These are phyloP conservation scores for Melastoma candidum DNA, from an alignment of 441 rosid species.

Conservation along the genomic window DNA sequence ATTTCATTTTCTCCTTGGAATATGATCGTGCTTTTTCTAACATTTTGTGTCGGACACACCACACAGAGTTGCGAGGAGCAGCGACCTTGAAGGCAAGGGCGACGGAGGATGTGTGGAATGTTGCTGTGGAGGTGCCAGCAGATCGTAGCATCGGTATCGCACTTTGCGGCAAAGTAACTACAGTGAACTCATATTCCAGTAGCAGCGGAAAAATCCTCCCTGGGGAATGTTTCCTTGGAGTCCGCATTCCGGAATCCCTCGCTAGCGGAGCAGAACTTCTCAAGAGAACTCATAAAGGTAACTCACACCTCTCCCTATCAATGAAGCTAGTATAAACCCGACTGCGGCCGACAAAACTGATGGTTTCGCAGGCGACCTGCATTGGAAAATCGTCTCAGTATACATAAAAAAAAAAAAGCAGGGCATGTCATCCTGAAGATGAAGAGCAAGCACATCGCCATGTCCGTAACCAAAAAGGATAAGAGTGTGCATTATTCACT, in stretches of 20 bases:
- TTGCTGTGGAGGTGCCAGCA: slow-evolving; percentile 53
- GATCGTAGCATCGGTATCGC: slow-evolving; percentile 49
- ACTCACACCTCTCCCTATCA: too few relatives aligned
- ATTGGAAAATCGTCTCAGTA: too few relatives aligned
- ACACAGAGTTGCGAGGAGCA: slow-evolving; percentile 79
- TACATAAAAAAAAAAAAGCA: too few relatives aligned
- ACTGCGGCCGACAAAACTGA: too few relatives aligned
- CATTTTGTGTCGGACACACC: background rate
- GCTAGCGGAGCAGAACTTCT: slow-evolving; percentile 77
- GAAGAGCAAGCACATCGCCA: too few relatives aligned
- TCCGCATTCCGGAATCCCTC: slow-evolving; percentile 56
- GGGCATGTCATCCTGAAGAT: too few relatives aligned
- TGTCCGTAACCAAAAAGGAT: too few relatives aligned
- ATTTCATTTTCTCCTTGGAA: too few relatives aligned
- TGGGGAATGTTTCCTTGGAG: slow-evolving; percentile 50
- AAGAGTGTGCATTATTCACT: too few relatives aligned
- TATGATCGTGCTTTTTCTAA: background rate
- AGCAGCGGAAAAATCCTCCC: slow-evolving; percentile 40
- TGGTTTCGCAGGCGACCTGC: too few relatives aligned
- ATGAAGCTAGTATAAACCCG: too few relatives aligned
- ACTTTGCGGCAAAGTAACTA: slow-evolving; percentile 29
- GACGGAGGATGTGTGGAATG: slow-evolving; percentile 62
- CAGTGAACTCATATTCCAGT: slow-evolving; percentile 25
- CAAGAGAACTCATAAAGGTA: slow-evolving; percentile 80
- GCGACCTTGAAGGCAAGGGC: slow-evolving; percentile 89